Evolutionary conservation across 805 yeast species (phyloP), one percentile per base, ranked within the genome.

Genomic region (Wickerhamomyces mucosus): DNA sequence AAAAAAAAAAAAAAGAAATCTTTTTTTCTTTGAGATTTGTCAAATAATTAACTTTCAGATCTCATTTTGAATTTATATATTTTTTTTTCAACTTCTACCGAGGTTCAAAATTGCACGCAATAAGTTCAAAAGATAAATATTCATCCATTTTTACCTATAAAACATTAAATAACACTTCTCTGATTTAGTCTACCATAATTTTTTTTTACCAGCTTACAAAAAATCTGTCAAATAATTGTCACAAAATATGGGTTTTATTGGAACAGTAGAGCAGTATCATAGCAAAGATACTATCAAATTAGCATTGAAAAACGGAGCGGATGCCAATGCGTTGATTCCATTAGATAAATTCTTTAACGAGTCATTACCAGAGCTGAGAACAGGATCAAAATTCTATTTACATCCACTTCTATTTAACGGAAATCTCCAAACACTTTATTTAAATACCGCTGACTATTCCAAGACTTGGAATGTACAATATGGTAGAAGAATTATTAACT

Each of bases 361-460:
- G 7, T 8, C 13, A 13, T 56, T 67, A 5, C 73, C 77, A 1
- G 71, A 59, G 8, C 62, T 77, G 35, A 50, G 52, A 22, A 48
- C 69, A 29, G 65, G 66, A 7, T 50, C 73, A 24, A 63, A 63
- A 43, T 66, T 78, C 42, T 57, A 71, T 52, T 59, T 78, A 50
- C 69, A 73, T 39, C 92, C 92, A 7, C 55, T 69, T 4, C 52
- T 79, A 18, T 72, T 73, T 52, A 75, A 75, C 37, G 95, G 95
- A 16, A 68, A 78, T 34, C 55, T 83, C 18, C 96, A 88, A 55
- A 85, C 95, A 3, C 48, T 79, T 50, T 76, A 72, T 47, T 72
- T 88, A 28, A 34, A 44, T n/a, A 69, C 78, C 3, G 55, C 64
- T 15, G 65, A 66, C 34, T 67, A 68, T 35, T 60, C 71, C n/a